These are phyloP conservation scores for Mycena chlorophos DNA, from an alignment of 768 basidiomycete genomes.

Conservation along the genomic window DNA sequence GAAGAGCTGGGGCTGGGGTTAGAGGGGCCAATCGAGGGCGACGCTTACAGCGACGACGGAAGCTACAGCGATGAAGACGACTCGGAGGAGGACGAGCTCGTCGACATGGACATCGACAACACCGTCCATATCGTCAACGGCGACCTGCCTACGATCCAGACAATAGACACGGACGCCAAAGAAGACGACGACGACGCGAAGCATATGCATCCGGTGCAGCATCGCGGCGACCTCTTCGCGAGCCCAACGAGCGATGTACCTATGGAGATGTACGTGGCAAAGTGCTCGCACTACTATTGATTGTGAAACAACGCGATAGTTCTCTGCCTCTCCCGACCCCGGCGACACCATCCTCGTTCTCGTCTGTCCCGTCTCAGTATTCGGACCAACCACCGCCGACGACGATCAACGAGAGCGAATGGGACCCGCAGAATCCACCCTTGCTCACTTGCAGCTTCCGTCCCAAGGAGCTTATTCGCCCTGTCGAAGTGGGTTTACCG, in stretches of 20 bases:
- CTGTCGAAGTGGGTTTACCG: constrained; percentile 17
- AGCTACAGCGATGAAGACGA: constrained; percentile 24
- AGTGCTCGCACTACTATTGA: neutral
- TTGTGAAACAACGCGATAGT: neutral
- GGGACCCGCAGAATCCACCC: constrained; percentile 33
- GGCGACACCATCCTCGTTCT: neutral
- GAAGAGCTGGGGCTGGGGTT: constrained; percentile 53
- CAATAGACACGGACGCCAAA: constrained; percentile 24
- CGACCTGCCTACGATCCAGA: constrained; percentile 3
- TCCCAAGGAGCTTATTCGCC: constrained; percentile 43
- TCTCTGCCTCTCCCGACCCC: neutral
- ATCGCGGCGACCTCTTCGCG: constrained; percentile 21
- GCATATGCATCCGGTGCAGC: constrained; percentile 60
- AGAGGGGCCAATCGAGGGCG: constrained; percentile 22
- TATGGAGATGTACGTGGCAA: neutral
- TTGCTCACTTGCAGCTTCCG: constrained; percentile 54
- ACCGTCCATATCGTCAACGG: constrained; percentile 10
- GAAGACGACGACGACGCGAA: constrained; percentile 32
- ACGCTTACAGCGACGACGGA: constrained; percentile 20
- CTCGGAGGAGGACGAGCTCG: constrained; percentile 9
- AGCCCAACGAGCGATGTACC: neutral
- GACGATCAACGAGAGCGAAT: constrained; percentile 17
- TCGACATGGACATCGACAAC: constrained; percentile 21
- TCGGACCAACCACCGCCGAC: neutral
- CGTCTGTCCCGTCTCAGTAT: neutral